Evolutionary conservation across 805 yeast genomes (phyloP), one percentile per base, ranked within the genome.

Genomic region (Candida khao-thaluensis): DNA sequence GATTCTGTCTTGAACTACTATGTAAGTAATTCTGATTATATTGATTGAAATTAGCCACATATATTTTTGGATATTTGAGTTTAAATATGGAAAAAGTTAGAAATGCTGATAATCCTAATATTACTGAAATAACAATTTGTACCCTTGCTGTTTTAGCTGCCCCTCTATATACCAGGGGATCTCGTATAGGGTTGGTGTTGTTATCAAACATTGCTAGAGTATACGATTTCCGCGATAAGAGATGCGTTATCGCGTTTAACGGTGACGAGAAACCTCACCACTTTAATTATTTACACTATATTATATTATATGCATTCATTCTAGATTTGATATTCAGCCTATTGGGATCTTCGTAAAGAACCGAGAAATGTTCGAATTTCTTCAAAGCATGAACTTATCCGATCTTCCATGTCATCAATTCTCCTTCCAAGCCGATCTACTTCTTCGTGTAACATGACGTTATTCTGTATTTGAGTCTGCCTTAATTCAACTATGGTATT

Each of bases 51-150:
- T 96, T 74, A 8, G 96, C 93, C 44, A 90, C 90, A 52, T 87
- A 91, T 15, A 91, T 71, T 52, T 81, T 82, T 17, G 95, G 95
- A 70, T 87, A 83, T 37, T 77, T 74, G 38, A 78, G 75, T 31
- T 96, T 66, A 31, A 90, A 67, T 2, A 85, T 47, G 26, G 95
- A 80, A 54, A 91, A 91, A 2, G 79, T 54, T 2, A 81, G 37
- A 36, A 89, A 72, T 1, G 95, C 91, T 18, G 76, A 57, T 1
- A 74, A 39, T 0, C 98, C 99, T 16, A 89, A 59, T 0, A 76
- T 54, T 0, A 71, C 48, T 0, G 97, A 95, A 23, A 90, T 75
- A 9, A 76, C 62, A 6, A 87, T 64, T 62, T 91, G 98, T 6
- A 91, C 81, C 7, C 83, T 76, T 1, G 90, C 84, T 33, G 89